Base-by-base conservation (phyloP, 148 eudicot genomes). In the Linanthus parryae region DNA sequence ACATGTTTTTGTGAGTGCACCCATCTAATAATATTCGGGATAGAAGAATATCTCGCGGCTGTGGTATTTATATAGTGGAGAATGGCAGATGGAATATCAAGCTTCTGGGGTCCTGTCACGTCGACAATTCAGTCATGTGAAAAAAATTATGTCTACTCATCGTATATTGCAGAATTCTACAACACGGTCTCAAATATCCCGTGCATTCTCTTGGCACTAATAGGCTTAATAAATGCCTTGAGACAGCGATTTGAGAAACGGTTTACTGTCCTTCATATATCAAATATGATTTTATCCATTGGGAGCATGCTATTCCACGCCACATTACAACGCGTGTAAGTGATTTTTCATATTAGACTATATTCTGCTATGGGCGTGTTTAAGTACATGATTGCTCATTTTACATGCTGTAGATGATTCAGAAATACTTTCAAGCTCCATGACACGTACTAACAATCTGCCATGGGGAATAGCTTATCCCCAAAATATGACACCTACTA, bases 81-180 rank as follows among this genome's bases (percentile, higher is more conserved):
- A 58, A 85, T 85, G 95, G 89, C 67, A 39, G 82, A 70, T 65
- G 78, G 67, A 48, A 59, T 82, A 43, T 68, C 91, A 22, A 83
- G 87, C 73, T 87, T 87, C 38, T 87, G 95, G 95, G 95, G 95
- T 27, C 95, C 95, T 56, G 95, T 87, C 54, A 87, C 95, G 46
- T 87, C 95, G 27, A 77, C 87, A 38, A 76, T 68, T 9, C 91
- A 87, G 65, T 80, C 91, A 61, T 87, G 95, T 63, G 91, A 87
- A 74, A 67, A 49, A 59, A 87, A 87, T 57, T 83, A 83, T 68
- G 83, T 78, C 25, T 62, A 75, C 73, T 83, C 95, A 5, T 77
- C 87, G 27, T 87, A 87, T 44, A 69, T 87, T 62, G 95, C 91
- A 0, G 95, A 87, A 53, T 87, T 87, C 58, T 83, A 70, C 74